These are phyloP conservation scores for Aspergillus nidulans DNA, from an alignment of 495 filamentous ascomycete genomes.

Conservation along the genomic window DNA sequence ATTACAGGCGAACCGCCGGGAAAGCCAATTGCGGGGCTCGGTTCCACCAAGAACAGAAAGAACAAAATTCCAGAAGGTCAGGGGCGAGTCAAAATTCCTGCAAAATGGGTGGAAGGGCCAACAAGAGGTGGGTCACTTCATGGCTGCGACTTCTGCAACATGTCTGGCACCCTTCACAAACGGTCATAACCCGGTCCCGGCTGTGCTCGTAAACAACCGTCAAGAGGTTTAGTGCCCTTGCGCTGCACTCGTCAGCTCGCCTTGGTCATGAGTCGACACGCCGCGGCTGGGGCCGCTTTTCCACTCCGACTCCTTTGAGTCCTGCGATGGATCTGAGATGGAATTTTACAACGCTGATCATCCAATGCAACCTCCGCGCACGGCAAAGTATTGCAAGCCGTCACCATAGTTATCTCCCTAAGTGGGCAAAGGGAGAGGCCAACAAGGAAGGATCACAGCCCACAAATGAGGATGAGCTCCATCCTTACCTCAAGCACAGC, in stretches of 20 bases:
- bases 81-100: slow-evolving; percentile 12
- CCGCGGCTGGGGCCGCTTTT: background rate
- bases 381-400: too few relatives aligned
- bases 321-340: background rate
- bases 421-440: too few relatives aligned
- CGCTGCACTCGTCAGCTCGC: background rate
- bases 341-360: background rate
- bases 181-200: too few relatives aligned
- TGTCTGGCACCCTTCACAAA: too few relatives aligned
- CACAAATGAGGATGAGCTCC: background rate
- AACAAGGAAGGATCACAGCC: background rate
- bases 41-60: slow-evolving; percentile 9
- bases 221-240: too few relatives aligned
- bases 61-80: slow-evolving; percentile 23
- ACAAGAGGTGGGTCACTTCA: slow-evolving; percentile 4
- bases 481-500: slow-evolving; percentile 1
- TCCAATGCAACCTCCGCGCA: background rate
- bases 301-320: background rate
- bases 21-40: slow-evolving; percentile 21
- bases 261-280: background rate
- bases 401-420: background rate
- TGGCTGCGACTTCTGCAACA: background rate
- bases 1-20: slow-evolving; percentile 20
- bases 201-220: too few relatives aligned
- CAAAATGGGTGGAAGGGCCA: background rate